A percentile compares a stretch with the other conserved stretches of the same genome.
These are phyloP conservation scores for Asterella californica DNA, from an alignment of 225 moss, liverwort and hornwort species.

Conservation along the genomic window DNA sequence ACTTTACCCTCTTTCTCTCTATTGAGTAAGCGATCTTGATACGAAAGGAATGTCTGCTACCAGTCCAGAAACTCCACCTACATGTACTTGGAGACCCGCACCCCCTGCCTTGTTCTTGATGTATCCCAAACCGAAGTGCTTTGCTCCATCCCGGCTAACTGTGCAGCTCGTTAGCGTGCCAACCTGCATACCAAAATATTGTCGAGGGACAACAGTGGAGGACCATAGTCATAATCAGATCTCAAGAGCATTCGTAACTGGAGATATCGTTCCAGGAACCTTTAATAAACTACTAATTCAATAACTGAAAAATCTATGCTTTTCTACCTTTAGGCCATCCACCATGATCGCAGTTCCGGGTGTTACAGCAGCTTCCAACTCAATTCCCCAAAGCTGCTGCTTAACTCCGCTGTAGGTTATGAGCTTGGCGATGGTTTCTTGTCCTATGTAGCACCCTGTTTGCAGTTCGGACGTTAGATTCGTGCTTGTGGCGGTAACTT, in stretches of 20 bases:
- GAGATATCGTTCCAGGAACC: neutral
- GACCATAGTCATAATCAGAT: neutral
- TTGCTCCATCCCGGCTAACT: conserved; percentile 48
- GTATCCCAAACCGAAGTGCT: conserved; percentile 71
- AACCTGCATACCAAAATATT: conserved; percentile 48
- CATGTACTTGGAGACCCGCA: conserved; percentile 63
- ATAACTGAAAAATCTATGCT: neutral
- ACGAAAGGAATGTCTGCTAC: conserved; percentile 72
- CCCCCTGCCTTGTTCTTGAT: conserved; percentile 75
- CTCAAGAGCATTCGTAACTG: neutral
- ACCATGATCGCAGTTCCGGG: conserved; percentile 51
- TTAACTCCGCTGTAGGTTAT: conserved; percentile 85
- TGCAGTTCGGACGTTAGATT: neutral
- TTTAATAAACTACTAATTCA: neutral
- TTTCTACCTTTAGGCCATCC: conserved; percentile 66
- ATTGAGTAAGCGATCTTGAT: conserved; percentile 52
- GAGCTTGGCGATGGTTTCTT: conserved; percentile 91
- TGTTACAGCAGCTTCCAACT: conserved; percentile 59
- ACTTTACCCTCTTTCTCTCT: neutral
- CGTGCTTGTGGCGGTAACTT: too few relatives aligned
- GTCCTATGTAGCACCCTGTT: conserved; percentile 94
- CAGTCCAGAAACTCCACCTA: conserved; percentile 59
- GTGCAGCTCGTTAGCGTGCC: conserved; percentile 83
- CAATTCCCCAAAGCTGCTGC: conserved; percentile 82
- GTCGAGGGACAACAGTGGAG: neutral